phyloP scores from a whole-genome alignment of 805 yeast genomes.

The Tetrapisispora namnaoensis region DNA sequence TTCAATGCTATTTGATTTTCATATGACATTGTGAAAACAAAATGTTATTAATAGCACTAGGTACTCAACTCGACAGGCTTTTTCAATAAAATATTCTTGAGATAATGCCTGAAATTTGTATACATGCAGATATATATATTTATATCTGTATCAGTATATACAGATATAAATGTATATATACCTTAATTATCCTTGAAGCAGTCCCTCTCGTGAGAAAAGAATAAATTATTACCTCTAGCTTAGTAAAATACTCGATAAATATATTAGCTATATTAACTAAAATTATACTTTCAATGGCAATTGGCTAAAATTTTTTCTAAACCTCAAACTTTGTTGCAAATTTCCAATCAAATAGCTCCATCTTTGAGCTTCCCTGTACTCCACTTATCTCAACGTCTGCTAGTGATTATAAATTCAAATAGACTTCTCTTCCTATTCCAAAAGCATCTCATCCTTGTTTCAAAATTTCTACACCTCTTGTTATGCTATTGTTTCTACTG shows the following conservation, averaged over 20 bases:
- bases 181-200: too few species aligned
- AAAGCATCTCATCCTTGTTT: neutral
- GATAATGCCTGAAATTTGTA: neutral
- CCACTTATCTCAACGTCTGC: neutral
- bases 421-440: neutral
- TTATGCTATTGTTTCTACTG: neutral
- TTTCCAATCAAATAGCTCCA: neutral
- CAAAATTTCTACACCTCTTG: neutral
- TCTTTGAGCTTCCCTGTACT: neutral
- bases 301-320: neutral
- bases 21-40: neutral
- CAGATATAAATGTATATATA: too few species aligned
- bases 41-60: neutral
- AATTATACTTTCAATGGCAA: too few species aligned
- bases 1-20: conserved; percentile 29
- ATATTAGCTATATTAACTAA: too few species aligned
- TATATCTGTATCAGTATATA: too few species aligned
- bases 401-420: neutral
- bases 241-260: too few species aligned
- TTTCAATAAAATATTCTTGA: neutral
- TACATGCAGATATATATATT: too few species aligned
- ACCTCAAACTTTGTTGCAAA: neutral
- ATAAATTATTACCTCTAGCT: too few species aligned
- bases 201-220: too few species aligned
- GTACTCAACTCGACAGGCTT: neutral